phyloP scores from a whole-genome alignment of 148 eudicot species.

The Amaranthus cruentus region DNA sequence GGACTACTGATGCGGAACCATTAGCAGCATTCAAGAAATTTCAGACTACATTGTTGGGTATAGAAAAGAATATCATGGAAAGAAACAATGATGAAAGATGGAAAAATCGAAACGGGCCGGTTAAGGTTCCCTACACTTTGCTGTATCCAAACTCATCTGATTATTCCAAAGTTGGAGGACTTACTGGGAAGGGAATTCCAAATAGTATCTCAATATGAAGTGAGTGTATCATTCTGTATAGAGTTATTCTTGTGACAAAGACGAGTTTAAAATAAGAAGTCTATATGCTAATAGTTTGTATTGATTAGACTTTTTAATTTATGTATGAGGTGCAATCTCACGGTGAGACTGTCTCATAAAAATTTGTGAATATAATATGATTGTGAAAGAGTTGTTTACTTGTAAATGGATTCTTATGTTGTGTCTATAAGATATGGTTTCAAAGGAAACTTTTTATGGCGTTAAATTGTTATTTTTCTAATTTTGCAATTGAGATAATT shows the following conservation, averaged over 20 bases:
- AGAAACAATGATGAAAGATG: slow-evolving; percentile 39
- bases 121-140: slow-evolving; percentile 54
- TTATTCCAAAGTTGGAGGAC: slow-evolving; percentile 41
- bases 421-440: too few relatives aligned
- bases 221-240: background rate
- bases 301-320: too few relatives aligned
- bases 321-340: too few relatives aligned
- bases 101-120: slow-evolving; percentile 58
- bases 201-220: slow-evolving; percentile 53
- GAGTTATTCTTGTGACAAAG: background rate
- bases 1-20: slow-evolving; percentile 51
- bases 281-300: too few relatives aligned
- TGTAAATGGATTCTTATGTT: too few relatives aligned
- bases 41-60: slow-evolving; percentile 24
- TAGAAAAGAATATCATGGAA: slow-evolving; percentile 38
- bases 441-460: too few relatives aligned
- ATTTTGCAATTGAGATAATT: too few relatives aligned
- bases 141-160: slow-evolving; percentile 61
- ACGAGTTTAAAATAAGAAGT: too few relatives aligned
- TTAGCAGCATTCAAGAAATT: slow-evolving; percentile 49
- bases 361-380: too few relatives aligned
- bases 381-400: too few relatives aligned
- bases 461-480: too few relatives aligned
- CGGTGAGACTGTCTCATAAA: too few relatives aligned
- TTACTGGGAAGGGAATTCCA: slow-evolving; percentile 60